Percentiles rank a stretch among this genome's conserved stretches.
These are phyloP conservation scores for Populus ilicifolia DNA, from an alignment of 345 rosid species.

Conservation along the genomic window DNA sequence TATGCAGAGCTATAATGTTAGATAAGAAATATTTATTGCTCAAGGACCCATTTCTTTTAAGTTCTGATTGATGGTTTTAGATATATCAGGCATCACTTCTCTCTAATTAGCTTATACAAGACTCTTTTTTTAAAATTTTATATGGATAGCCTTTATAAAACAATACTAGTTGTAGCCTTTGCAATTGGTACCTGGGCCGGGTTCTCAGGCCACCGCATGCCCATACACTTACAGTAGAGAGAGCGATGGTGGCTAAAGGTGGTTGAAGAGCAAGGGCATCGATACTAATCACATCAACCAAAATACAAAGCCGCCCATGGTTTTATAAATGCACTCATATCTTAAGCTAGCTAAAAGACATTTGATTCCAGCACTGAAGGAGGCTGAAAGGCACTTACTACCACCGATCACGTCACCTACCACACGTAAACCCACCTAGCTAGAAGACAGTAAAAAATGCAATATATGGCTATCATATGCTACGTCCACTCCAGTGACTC, in stretches of 20 bases:
- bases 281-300: background rate
- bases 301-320: background rate
- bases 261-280: background rate
- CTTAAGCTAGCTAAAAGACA: background rate
- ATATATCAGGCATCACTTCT: background rate
- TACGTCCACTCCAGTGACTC: no score
- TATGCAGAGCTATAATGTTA: background rate
- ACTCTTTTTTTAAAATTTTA: no score
- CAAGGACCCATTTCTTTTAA: background rate
- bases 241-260: background rate
- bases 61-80: background rate
- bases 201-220: background rate
- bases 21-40: background rate
- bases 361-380: background rate
- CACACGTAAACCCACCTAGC: background rate
- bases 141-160: no score
- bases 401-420: background rate
- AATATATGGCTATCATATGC: no score
- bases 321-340: background rate
- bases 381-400: background rate
- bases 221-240: background rate
- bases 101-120: no score
- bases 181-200: background rate
- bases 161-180: background rate
- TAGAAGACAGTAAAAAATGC: no score